A percentile compares a stretch with the other conserved stretches of the same genome.
phyloP scores from a whole-genome alignment of 441 rosid species.

The Gossypium aridum region DNA sequence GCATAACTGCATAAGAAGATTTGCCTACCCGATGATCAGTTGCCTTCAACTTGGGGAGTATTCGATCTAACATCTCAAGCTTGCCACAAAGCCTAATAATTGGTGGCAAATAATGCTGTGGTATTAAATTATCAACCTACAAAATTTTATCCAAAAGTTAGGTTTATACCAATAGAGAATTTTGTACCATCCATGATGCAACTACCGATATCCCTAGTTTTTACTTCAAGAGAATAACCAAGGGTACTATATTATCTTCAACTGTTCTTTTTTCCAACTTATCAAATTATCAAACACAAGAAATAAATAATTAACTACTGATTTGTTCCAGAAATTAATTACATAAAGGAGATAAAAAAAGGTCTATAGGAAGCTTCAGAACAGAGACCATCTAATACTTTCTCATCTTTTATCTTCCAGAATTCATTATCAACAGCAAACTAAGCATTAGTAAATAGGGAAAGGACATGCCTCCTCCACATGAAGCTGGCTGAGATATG shows the following conservation, averaged over 20 bases:
- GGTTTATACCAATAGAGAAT: slow-evolving; percentile 9
- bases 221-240: background rate
- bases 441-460: slow-evolving; percentile 6
- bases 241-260: background rate
- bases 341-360: slow-evolving; percentile 1
- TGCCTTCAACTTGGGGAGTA: slow-evolving; percentile 88
- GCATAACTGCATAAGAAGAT: slow-evolving; percentile 17
- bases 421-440: slow-evolving; percentile 13
- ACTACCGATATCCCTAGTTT: background rate
- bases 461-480: slow-evolving; percentile 70
- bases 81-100: slow-evolving; percentile 84
- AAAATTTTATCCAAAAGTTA: slow-evolving; percentile 20
- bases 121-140: slow-evolving; percentile 73
- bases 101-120: slow-evolving; percentile 81
- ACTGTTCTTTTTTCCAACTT: background rate
- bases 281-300: background rate
- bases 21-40: slow-evolving; percentile 85
- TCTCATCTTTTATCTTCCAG: slow-evolving; percentile 2
- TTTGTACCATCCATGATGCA: background rate
- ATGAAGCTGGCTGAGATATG: slow-evolving; percentile 95
- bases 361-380: slow-evolving; percentile 3
- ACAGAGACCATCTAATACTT: background rate
- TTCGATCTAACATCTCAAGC: slow-evolving; percentile 95
- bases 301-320: background rate
- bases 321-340: slow-evolving; percentile 4